A percentile compares a stretch with the other conserved stretches of the same genome.
phyloP scores from a whole-genome alignment of 2,329 filamentous ascomycete genomes.

The Ilyonectria mors-panacis region DNA sequence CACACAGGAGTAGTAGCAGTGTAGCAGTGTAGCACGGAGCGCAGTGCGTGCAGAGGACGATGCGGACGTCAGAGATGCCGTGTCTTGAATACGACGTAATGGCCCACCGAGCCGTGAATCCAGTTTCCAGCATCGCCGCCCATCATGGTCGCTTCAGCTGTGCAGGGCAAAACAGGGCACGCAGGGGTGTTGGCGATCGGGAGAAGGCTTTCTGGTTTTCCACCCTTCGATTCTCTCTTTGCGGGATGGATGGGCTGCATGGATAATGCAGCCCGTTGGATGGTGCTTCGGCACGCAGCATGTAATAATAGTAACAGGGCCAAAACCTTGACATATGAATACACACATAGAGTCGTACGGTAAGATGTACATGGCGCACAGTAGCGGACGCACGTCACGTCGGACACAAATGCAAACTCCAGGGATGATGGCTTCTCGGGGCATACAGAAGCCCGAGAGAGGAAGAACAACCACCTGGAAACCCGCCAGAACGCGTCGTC shows the following conservation, averaged over 20 bases:
- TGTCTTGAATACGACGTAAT: background rate
- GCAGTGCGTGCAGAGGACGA: background rate
- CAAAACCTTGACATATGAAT: background rate
- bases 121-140: background rate
- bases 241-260: background rate
- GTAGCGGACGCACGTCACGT: background rate
- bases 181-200: slow-evolving; percentile 1
- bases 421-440: background rate
- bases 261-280: background rate
- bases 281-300: background rate
- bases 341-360: background rate
- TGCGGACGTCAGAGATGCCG: background rate
- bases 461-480: background rate
- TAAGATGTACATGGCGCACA: background rate
- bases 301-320: slow-evolving; percentile 6
- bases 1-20: background rate
- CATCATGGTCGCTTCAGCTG: slow-evolving; percentile 2
- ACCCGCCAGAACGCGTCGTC: background rate
- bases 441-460: background rate
- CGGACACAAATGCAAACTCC: background rate
- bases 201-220: background rate
- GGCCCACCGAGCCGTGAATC: background rate
- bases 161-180: background rate
- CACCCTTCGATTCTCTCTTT: background rate
- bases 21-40: background rate